Conservation (phyloP, 129 eudicot species). For the Silybum marianum region DNA sequence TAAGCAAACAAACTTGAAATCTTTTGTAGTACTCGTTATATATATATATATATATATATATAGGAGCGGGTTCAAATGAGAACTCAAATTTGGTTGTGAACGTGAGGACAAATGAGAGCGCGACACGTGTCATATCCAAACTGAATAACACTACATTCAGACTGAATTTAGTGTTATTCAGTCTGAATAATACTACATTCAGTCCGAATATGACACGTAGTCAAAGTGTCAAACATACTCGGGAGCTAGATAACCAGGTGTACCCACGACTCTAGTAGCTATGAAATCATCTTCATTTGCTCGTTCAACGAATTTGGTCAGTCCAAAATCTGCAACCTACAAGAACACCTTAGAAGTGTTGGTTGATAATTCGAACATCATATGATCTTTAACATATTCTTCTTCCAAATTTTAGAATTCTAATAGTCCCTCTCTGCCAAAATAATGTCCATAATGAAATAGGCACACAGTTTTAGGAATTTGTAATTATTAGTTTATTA, state of each 20-base stretch:
- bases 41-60: no score
- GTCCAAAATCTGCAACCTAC: constrained; percentile 48
- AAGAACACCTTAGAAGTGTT: neutral
- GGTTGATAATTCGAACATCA: constrained; percentile 11
- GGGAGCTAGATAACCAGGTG: constrained; percentile 51
- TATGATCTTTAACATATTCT: neutral
- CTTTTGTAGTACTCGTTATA: neutral
- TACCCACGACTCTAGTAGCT: constrained; percentile 46
- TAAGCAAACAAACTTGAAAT: neutral
- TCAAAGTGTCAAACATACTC: constrained; percentile 29
- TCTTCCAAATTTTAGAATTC: neutral
- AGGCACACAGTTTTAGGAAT: no score
- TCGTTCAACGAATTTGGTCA: constrained; percentile 37
- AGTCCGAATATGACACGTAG: neutral
- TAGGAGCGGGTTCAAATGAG: no score
- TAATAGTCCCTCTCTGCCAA: neutral
- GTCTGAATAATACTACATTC: no score
- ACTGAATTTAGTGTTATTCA: no score
- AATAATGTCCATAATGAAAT: no score
- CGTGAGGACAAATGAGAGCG: no score
- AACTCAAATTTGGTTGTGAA: no score
- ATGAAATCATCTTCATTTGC: constrained; percentile 40
- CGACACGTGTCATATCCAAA: no score
- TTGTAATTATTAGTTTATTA: no score
- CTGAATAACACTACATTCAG: no score